A percentile compares a stretch with the other conserved stretches of the same genome.
Conservation (phyloP, 192 early-diverging fungal genomes). For the Entophlyctis helioformis region DNA sequence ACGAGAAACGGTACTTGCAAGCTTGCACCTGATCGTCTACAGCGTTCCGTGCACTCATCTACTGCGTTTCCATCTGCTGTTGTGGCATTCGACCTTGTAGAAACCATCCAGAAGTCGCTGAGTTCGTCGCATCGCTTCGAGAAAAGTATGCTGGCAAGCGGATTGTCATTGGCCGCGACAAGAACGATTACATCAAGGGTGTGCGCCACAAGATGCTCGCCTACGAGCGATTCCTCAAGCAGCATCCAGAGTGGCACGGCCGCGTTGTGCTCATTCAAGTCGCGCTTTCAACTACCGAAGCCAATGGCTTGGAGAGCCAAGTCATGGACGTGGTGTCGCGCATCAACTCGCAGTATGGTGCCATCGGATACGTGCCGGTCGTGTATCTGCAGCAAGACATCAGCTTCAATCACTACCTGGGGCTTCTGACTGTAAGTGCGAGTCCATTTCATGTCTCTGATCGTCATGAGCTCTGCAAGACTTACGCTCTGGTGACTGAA, state of each 20-base stretch:
- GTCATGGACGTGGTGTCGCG: constrained; percentile 83
- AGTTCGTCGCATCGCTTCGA: constrained; percentile 20
- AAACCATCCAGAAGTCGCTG: constrained; percentile 22
- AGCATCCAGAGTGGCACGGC: constrained; percentile 33
- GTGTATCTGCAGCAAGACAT: constrained; percentile 57
- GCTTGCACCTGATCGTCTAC: neutral
- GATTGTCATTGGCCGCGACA: constrained; percentile 42
- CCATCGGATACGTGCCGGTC: constrained; percentile 81
- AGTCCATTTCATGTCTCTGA: no score
- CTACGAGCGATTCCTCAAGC: constrained; percentile 34
- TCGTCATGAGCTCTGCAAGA: no score
- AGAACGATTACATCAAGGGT: constrained; percentile 48
- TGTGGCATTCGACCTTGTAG: constrained; percentile 1
- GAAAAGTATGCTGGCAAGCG: constrained; percentile 35
- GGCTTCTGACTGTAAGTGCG: constrained; percentile 24
- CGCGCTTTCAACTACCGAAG: constrained; percentile 79
- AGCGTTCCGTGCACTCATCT: neutral
- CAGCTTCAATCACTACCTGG: constrained; percentile 36
- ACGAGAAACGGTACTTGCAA: constrained; percentile 45
- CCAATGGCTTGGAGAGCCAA: constrained; percentile 77
- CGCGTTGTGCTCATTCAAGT: constrained; percentile 90
- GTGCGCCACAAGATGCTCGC: constrained; percentile 43
- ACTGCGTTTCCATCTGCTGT: neutral
- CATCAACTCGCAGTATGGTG: constrained; percentile 86
- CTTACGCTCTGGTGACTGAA: no score